A percentile compares a stretch with the other conserved stretches of the same genome.
Conservation (phyloP, 306 rosid genomes). For the Dalbergia cochinchinensis region DNA sequence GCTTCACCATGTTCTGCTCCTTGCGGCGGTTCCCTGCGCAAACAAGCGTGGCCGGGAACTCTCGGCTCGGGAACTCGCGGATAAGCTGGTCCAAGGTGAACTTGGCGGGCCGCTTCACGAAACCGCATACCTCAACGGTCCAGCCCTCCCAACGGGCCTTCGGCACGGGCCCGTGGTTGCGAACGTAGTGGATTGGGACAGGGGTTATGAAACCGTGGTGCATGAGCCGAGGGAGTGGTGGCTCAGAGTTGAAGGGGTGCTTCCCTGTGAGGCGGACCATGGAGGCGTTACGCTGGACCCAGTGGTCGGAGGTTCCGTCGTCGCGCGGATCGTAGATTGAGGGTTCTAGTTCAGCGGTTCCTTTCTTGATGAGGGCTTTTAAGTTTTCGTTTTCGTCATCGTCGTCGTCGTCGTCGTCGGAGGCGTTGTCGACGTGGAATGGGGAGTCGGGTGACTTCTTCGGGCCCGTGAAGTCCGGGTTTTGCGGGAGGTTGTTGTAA, state of each 20-base stretch:
- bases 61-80: slow-evolving; percentile 59
- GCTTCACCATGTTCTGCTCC: slow-evolving; percentile 84
- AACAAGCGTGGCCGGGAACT: slow-evolving; percentile 66
- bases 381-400: slow-evolving; percentile 30
- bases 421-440: slow-evolving; percentile 14
- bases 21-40: slow-evolving; percentile 85
- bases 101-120: slow-evolving; percentile 57
- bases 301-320: slow-evolving; percentile 72
- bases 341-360: slow-evolving; percentile 58
- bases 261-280: slow-evolving; percentile 84
- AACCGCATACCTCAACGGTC: slow-evolving; percentile 75
- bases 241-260: slow-evolving; percentile 82
- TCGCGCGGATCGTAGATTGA: slow-evolving; percentile 67
- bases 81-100: slow-evolving; percentile 75
- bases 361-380: slow-evolving; percentile 48
- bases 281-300: slow-evolving; percentile 73
- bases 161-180: slow-evolving; percentile 81
- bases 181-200: slow-evolving; percentile 81
- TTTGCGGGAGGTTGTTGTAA: slow-evolving; percentile 39
- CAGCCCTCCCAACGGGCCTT: slow-evolving; percentile 66
- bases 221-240: slow-evolving; percentile 75
- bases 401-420: slow-evolving; percentile 49
- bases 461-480: not conserved
- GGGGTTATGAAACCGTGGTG: slow-evolving; percentile 88
- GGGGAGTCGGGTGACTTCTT: not conserved